Conservation (phyloP, 257 asterid genomes). For the Solanum neorickii region DNA sequence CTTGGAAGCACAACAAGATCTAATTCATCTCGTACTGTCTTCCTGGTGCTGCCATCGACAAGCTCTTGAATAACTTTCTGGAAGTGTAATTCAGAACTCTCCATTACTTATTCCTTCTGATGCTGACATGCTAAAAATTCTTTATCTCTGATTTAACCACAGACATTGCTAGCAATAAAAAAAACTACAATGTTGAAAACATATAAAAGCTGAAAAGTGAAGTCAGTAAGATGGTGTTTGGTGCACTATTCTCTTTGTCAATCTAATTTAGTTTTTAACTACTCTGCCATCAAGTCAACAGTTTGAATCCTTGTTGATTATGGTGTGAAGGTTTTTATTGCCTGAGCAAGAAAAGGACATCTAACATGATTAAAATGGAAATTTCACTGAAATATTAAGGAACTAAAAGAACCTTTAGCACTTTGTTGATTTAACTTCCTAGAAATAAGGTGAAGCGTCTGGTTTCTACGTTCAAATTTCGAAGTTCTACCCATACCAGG, state of each 20-base stretch:
- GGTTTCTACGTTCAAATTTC: background rate
- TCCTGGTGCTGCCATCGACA: conserved; percentile 9
- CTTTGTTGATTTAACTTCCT: background rate
- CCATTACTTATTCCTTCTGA: background rate
- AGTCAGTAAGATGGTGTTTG: background rate
- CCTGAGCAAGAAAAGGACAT: background rate
- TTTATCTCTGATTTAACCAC: background rate
- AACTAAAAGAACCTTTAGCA: background rate
- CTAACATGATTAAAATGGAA: background rate
- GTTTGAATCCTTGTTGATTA: background rate
- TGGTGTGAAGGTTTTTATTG: background rate
- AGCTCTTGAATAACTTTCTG: conserved; percentile 41
- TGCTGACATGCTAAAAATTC: background rate
- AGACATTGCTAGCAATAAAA: background rate
- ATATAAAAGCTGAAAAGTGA: background rate
- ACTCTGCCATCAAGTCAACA: background rate
- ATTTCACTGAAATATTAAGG: background rate
- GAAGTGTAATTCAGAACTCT: background rate
- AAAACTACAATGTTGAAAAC: background rate
- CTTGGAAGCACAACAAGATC: conserved; percentile 58
- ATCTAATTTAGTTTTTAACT: background rate
- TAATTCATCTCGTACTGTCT: conserved; percentile 31
- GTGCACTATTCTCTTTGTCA: background rate
- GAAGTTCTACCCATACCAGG: background rate
- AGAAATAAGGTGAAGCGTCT: background rate